These are phyloP conservation scores for Cucumis hystrix DNA, from an alignment of 306 rosid species.

Conservation along the genomic window DNA sequence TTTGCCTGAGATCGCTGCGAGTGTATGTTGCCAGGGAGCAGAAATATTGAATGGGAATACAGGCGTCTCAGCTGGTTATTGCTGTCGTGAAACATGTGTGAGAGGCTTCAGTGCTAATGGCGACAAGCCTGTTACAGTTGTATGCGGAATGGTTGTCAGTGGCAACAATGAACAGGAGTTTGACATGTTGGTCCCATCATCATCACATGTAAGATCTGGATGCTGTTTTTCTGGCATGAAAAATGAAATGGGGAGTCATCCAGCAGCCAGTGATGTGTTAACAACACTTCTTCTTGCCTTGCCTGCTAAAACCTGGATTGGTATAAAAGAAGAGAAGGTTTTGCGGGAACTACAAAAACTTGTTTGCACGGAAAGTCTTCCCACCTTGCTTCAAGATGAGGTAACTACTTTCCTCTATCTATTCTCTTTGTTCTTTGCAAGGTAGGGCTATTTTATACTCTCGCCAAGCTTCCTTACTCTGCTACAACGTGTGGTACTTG, in stretches of 20 bases:
- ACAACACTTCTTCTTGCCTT: conserved; percentile 76
- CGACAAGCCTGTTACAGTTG: conserved; percentile 51
- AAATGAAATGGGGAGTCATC: conserved; percentile 41
- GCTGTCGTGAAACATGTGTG: conserved; percentile 59
- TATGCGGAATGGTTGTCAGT: conserved; percentile 58
- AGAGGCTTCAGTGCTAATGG: conserved; percentile 51
- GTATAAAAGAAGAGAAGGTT: conserved; percentile 45
- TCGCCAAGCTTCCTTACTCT: background rate
- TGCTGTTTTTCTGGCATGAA: conserved; percentile 34
- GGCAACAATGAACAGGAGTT: conserved; percentile 49
- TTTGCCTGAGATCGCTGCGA: conserved; percentile 63
- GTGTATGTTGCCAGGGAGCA: conserved; percentile 87
- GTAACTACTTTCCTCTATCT: conserved; percentile 17
- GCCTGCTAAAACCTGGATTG: conserved; percentile 72
- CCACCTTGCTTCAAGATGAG: conserved; percentile 90
- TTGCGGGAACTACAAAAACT: conserved; percentile 41
- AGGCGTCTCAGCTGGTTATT: conserved; percentile 26
- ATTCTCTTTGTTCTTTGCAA: background rate
- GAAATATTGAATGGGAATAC: conserved; percentile 51
- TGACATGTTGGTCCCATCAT: conserved; percentile 65
- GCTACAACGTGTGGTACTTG: background rate
- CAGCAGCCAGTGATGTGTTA: conserved; percentile 63
- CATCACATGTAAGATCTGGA: conserved; percentile 27
- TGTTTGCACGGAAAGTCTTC: conserved; percentile 53
- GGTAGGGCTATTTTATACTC: background rate